Evolutionary conservation across 139 green algal species (phyloP).

Genomic region (Tetraselmis chui): DNA sequence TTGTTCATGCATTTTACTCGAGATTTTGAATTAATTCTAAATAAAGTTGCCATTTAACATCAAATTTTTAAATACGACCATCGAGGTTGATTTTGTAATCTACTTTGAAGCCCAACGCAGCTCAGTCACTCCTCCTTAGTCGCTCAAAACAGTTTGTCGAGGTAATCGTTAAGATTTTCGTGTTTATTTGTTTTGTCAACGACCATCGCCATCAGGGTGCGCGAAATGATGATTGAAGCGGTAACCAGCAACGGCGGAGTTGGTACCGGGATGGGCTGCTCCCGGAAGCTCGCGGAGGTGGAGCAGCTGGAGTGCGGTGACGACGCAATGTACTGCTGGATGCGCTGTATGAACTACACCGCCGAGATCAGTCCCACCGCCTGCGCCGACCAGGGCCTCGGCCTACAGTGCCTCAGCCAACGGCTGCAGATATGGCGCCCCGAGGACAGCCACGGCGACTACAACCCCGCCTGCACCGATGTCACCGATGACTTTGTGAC

Average conservation of each 20-base stretch:
- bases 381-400: neutral
- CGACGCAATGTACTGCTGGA: conserved; percentile 14
- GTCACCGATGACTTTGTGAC: conserved; percentile 1
- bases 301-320: conserved; percentile 3
- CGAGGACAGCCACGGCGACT: conserved; percentile 11
- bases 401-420: conserved; percentile 6
- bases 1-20: too few species aligned
- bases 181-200: too few species aligned
- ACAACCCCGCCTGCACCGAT: conserved; percentile 14
- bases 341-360: conserved; percentile 16
- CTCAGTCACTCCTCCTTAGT: too few species aligned
- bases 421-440: conserved; percentile 1
- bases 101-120: too few species aligned
- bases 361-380: neutral
- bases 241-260: neutral
- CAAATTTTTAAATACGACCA: too few species aligned
- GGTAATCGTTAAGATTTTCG: too few species aligned
- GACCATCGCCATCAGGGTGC: too few species aligned
- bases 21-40: too few species aligned
- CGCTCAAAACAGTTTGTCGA: too few species aligned
- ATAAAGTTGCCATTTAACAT: too few species aligned
- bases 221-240: neutral
- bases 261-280: conserved; percentile 9
- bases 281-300: conserved; percentile 4
- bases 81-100: too few species aligned